Base-by-base conservation (phyloP, 768 basidiomycete genomes). In the Mycena rosella region DNA sequence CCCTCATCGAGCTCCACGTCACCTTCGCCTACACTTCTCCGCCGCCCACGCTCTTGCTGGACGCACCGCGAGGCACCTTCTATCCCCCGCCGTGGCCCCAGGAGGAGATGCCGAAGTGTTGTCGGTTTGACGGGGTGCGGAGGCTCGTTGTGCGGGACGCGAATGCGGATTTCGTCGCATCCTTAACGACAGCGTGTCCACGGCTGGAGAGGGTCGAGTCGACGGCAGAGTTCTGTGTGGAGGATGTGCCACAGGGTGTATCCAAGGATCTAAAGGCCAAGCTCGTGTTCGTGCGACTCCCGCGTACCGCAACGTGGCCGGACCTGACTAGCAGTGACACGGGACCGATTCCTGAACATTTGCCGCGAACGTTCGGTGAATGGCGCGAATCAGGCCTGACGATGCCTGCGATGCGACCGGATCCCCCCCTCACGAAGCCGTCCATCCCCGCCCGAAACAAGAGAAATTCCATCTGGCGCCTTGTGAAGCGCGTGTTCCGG, bases 21-120 rank as follows among this genome's bases (percentile, higher is more conserved):
- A 42, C 54, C 24, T 56, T 56, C 36, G 54, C 54, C 34, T 56
- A 56, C 38, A 56, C 54, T 42, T 56, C 54, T 20, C 54, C 54
- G 36, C 54, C 54, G 10, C 36, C 38, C 54, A 20, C 54, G 9
- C 54, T 26, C 24, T 14, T 56, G 32, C 30, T 32, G 29, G 32
- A 53, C 51, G 51, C 51, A 18, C 29, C 30, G 2, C 51, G 51
- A 4, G 29, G 51, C 51, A 53, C 51, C 3, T 53, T 53, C 51
- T 53, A 29, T 15, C 51, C 51, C 32, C 51, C 30, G n/a, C 51
- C 51, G 22, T 53, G 32, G 32, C 32, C 30, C 30, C 18, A 22
- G 7, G 29, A 10, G 20, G 51, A 53, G 8, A 5, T 53, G 32
- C 30, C 30, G 20, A n/a, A 10, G 11, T 7, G 20, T 5, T 53